Conservation (phyloP, 257 asterid genomes). For the Nicotiana tabacum region DNA sequence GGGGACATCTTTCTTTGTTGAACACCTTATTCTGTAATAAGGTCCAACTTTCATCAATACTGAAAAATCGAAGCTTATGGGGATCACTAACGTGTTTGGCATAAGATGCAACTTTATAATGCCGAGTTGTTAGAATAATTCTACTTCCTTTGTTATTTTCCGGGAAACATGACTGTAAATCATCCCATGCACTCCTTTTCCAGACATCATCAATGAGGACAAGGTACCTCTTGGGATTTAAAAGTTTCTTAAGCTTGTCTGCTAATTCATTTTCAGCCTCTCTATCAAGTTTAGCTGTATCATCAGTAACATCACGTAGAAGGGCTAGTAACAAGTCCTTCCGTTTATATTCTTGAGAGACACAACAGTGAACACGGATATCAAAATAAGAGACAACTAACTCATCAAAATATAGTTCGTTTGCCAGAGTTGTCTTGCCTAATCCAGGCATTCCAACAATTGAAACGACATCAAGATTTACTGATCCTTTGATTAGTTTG, state of each 20-base stretch:
- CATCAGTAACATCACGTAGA: neutral
- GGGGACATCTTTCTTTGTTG: neutral
- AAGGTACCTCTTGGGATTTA: conserved; percentile 18
- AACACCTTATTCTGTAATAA: neutral
- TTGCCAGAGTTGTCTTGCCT: conserved; percentile 36
- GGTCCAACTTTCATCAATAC: neutral
- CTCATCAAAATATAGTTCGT: conserved; percentile 14
- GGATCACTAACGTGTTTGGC: neutral
- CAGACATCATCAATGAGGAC: conserved; percentile 46
- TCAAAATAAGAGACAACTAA: conserved; percentile 13
- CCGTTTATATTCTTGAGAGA: conserved; percentile 16
- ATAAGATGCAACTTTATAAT: neutral
- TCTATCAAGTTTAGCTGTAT: neutral
- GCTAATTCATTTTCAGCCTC: neutral
- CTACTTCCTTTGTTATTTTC: conserved; percentile 23
- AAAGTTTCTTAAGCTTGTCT: conserved; percentile 2
- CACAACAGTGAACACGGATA: conserved; percentile 18
- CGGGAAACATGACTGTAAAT: neutral
- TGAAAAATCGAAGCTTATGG: neutral
- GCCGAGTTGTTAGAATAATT: conserved; percentile 14
- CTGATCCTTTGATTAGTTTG: neutral
- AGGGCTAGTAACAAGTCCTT: conserved; percentile 16
- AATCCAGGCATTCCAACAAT: conserved; percentile 39
- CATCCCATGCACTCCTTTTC: conserved; percentile 22
- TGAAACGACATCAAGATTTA: conserved; percentile 10